Conservation (phyloP, 1,284 basidiomycete genomes). For the Puccinia sorghi region DNA sequence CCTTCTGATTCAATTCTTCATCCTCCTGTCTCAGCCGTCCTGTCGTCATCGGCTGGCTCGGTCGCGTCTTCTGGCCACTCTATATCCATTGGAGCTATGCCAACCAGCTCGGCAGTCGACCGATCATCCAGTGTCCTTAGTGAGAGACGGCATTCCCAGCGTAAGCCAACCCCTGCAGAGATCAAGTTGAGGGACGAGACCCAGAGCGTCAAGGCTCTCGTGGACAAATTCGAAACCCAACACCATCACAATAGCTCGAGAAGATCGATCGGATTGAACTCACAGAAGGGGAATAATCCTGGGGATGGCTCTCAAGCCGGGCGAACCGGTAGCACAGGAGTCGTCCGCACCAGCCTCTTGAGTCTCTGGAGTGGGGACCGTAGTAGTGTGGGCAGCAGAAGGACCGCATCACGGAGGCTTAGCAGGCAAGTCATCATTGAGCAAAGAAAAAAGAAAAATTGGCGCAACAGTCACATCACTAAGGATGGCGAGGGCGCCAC, state of each 20-base stretch:
- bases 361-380: constrained; percentile 31
- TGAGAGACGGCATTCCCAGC: constrained; percentile 1
- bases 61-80: constrained; percentile 7
- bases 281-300: not conserved
- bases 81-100: not conserved
- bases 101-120: not conserved
- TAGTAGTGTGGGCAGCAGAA: constrained; percentile 7
- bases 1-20: not conserved
- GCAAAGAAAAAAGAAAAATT: not conserved
- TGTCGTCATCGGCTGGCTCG: not conserved
- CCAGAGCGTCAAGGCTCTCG: constrained; percentile 26
- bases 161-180: constrained; percentile 34
- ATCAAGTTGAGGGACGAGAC: constrained; percentile 33
- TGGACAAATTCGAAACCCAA: constrained; percentile 37
- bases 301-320: not conserved
- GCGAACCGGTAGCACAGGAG: not conserved
- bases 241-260: constrained; percentile 1
- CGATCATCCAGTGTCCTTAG: constrained; percentile 5
- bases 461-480: not conserved
- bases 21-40: too few species aligned
- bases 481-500: not conserved
- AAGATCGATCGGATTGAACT: constrained; percentile 11
- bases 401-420: not conserved
- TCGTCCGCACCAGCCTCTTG: constrained; percentile 5
- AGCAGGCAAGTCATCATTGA: constrained; percentile 8